phyloP scores from a whole-genome alignment of 2,329 filamentous ascomycete genomes.

The Cytospora piceicola region DNA sequence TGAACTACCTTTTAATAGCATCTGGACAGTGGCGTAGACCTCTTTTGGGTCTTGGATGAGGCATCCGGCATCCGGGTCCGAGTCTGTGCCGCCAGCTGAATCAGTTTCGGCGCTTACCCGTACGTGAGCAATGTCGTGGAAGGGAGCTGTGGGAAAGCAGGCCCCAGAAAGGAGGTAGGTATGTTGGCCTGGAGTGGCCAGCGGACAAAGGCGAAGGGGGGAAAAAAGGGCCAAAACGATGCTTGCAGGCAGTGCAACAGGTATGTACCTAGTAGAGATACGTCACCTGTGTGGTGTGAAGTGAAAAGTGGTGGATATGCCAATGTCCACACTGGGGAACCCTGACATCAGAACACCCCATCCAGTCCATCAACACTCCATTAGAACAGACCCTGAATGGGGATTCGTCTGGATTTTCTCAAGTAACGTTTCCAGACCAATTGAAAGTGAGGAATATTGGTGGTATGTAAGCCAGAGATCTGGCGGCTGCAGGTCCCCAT shows the following conservation, averaged over 20 bases:
- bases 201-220: slow-evolving; percentile 7
- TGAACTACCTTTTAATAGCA: background rate
- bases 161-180: too few species aligned
- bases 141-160: too few species aligned
- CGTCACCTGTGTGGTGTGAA: slow-evolving; percentile 17
- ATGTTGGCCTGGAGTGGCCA: slow-evolving; percentile 23
- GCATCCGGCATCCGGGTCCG: background rate
- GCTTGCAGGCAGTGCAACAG: slow-evolving; percentile 1
- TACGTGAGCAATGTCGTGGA: background rate
- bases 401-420: too few species aligned
- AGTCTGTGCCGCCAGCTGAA: background rate
- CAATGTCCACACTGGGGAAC: background rate
- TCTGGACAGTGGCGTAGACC: background rate
- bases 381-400: background rate
- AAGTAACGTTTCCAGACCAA: too few species aligned
- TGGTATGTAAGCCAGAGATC: too few species aligned
- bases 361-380: background rate
- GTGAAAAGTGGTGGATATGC: background rate
- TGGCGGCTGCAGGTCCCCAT: background rate
- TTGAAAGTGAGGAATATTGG: too few species aligned
- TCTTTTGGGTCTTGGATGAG: background rate
- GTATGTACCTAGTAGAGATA: slow-evolving; percentile 4
- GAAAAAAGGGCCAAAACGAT: background rate
- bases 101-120: background rate
- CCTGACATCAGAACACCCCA: background rate